Percentiles rank a stretch among this genome's conserved stretches.
Evolutionary conservation across 2,329 filamentous ascomycete species (phyloP).

Genomic region (Parastagonospora avenae): DNA sequence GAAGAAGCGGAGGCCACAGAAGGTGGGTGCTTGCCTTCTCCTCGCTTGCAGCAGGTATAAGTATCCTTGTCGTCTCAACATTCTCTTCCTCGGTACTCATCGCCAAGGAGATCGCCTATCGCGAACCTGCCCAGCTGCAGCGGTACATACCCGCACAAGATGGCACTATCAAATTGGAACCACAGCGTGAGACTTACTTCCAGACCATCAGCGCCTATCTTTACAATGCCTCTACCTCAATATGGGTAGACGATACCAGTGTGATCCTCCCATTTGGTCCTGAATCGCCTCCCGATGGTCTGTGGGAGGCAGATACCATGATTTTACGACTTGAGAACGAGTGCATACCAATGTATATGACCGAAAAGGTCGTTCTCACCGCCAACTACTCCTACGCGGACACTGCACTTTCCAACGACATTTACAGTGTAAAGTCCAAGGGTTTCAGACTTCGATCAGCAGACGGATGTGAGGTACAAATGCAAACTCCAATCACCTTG

Average conservation of each 20-base stretch:
- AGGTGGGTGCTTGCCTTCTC: conserved; percentile 11
- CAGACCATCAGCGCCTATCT: conserved; percentile 5
- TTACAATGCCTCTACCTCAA: conserved; percentile 7
- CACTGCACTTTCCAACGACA: too few relatives aligned
- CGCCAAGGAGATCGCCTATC: conserved; percentile 6
- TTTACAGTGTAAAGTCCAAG: too few relatives aligned
- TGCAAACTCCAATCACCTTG: too few relatives aligned
- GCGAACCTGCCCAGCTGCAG: background rate
- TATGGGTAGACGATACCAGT: conserved; percentile 9
- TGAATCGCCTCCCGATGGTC: background rate
- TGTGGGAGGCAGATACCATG: conserved; percentile 8
- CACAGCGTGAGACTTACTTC: conserved; percentile 4
- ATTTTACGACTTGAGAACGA: conserved; percentile 4
- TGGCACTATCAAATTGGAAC: background rate
- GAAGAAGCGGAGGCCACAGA: conserved; percentile 9
- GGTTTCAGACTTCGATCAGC: too few relatives aligned
- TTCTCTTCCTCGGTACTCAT: conserved; percentile 15
- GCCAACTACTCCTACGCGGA: too few relatives aligned
- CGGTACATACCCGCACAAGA: background rate
- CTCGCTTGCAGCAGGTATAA: conserved; percentile 6
- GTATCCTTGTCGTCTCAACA: conserved; percentile 10
- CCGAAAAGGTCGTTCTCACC: too few relatives aligned
- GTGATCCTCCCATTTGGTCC: conserved; percentile 7
- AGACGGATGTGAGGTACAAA: too few relatives aligned
- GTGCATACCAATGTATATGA: background rate